These are phyloP conservation scores for Prunella vulgaris DNA, from an alignment of 257 asterid species.

Conservation along the genomic window DNA sequence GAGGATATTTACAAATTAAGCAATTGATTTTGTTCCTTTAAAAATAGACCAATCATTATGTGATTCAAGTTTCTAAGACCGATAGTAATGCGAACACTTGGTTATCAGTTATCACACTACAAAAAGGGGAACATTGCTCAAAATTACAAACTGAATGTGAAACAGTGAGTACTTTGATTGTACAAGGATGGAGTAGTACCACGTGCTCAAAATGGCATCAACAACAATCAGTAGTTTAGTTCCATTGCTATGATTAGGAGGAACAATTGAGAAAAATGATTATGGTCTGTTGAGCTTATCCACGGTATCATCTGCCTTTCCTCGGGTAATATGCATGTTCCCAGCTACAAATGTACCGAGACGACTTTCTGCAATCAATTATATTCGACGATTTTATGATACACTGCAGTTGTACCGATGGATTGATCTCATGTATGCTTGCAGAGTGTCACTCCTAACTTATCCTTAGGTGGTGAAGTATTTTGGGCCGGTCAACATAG, in stretches of 20 bases:
- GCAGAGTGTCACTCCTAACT: slow-evolving; percentile 74
- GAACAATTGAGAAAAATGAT: not conserved
- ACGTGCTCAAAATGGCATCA: not conserved
- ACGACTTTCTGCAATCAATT: not conserved
- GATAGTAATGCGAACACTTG: not conserved
- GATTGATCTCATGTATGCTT: slow-evolving; percentile 19
- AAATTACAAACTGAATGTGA: not conserved
- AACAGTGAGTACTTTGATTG: slow-evolving; percentile 1
- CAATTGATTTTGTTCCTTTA: not conserved
- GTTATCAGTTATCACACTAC: not conserved
- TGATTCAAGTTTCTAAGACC: not conserved
- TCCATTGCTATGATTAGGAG: not conserved
- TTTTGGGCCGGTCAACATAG: slow-evolving; percentile 98
- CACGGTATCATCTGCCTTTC: slow-evolving; percentile 2
- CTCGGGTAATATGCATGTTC: not conserved
- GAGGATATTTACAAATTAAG: not conserved
- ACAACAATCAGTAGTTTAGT: not conserved
- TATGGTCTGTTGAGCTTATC: not conserved
- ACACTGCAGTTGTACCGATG: not conserved
- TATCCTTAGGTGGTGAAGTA: slow-evolving; percentile 90
- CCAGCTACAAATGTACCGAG: not conserved
- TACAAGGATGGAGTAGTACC: slow-evolving; percentile 1
- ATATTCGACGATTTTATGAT: not conserved
- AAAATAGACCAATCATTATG: not conserved
- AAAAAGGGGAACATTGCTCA: not conserved